Conservation (phyloP, 23 red algal genomes). For the Gracilariopsis chorda region DNA sequence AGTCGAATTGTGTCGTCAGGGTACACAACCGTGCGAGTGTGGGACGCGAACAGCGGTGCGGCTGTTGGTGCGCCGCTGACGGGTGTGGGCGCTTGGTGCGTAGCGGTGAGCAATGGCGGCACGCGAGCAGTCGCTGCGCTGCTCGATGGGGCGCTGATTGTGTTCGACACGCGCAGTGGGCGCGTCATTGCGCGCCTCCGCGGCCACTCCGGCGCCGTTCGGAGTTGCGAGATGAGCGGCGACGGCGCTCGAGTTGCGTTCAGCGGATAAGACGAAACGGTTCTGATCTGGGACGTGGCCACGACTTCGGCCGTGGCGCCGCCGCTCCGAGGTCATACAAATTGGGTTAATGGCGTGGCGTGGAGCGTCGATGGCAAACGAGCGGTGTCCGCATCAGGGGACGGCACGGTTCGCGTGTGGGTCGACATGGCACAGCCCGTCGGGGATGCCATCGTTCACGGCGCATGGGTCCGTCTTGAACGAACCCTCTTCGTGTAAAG, state of each 20-base stretch:
- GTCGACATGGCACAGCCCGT: no score
- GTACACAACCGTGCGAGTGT: no score
- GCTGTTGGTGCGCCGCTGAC: background rate
- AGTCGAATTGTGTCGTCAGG: background rate
- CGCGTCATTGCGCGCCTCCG: no score
- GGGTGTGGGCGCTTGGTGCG: background rate
- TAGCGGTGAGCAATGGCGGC: background rate
- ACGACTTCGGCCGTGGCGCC: no score
- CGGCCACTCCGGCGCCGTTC: no score
- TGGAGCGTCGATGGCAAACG: constrained; percentile 57
- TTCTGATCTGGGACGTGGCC: no score
- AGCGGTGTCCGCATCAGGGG: background rate
- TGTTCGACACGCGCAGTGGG: no score
- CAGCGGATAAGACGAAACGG: background rate
- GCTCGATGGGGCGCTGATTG: no score
- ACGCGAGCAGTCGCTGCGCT: no score
- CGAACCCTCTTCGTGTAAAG: constrained; percentile 76
- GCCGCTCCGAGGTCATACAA: constrained; percentile 60
- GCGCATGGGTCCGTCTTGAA: no score
- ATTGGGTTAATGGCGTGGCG: constrained; percentile 65
- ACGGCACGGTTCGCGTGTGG: background rate
- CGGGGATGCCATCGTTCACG: no score
- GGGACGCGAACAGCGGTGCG: background rate
- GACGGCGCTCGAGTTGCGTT: background rate
- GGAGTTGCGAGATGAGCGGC: no score